Conservation (phyloP, 2,329 filamentous ascomycete genomes). For the Colletotrichum sp. region DNA sequence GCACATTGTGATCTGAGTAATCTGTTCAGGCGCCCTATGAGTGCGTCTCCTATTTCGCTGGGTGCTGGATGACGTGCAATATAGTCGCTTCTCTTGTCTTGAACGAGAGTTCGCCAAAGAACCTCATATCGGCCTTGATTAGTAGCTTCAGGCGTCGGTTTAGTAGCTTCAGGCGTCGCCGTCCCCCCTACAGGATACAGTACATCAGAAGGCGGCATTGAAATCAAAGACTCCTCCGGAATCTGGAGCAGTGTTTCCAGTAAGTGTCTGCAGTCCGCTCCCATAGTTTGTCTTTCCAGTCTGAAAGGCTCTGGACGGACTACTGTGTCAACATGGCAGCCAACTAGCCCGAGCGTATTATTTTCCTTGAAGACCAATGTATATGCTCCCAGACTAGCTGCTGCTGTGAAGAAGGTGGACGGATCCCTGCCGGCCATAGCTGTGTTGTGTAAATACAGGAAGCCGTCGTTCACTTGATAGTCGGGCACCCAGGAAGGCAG, state of each 20-base stretch:
- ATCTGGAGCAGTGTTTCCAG: background rate
- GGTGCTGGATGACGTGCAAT: background rate
- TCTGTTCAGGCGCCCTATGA: background rate
- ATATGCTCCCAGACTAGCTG: fast-evolving
- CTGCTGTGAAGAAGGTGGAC: fast-evolving
- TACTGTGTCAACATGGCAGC: background rate
- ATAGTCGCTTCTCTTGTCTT: background rate
- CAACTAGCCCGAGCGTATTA: fast-evolving
- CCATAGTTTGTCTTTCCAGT: background rate
- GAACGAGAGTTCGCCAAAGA: background rate
- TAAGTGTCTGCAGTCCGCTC: background rate
- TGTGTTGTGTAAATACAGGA: fast-evolving
- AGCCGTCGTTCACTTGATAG: fast-evolving
- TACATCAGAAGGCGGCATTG: background rate
- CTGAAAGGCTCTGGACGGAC: background rate
- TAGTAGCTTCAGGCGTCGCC: no score
- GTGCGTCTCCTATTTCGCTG: fast-evolving
- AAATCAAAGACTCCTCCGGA: background rate
- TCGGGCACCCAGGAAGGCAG: background rate
- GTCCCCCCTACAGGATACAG: no score
- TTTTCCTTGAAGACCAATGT: fast-evolving
- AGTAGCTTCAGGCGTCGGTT: background rate
- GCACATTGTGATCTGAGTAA: background rate
- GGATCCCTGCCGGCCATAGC: fast-evolving
- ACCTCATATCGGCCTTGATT: background rate